Conservation (phyloP, 768 basidiomycete species). For the Leccinellum luteum region DNA sequence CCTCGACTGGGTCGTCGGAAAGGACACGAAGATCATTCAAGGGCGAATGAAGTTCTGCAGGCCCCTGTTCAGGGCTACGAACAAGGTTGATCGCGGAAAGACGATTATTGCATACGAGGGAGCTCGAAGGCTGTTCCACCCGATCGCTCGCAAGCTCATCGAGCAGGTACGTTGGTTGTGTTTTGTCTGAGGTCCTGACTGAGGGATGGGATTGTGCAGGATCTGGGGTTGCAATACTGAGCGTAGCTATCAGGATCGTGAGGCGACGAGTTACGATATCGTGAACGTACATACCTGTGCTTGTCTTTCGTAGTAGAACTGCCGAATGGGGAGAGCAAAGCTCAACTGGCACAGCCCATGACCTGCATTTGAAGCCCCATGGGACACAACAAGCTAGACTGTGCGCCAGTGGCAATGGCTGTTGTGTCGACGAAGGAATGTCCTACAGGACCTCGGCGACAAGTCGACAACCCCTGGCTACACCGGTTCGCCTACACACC, state of each 20-base stretch:
- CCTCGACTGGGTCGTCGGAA: slow-evolving; percentile 46
- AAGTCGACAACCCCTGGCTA: not conserved
- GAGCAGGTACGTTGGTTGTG: slow-evolving; percentile 38
- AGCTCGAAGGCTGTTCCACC: slow-evolving; percentile 43
- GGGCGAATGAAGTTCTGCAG: slow-evolving; percentile 59
- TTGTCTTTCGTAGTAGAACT: not conserved
- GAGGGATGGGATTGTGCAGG: slow-evolving; percentile 14
- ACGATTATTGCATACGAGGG: slow-evolving; percentile 36
- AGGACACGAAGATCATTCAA: slow-evolving; percentile 40
- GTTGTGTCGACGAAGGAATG: not conserved
- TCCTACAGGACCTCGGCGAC: too few relatives aligned
- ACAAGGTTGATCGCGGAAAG: slow-evolving; percentile 35
- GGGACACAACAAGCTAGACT: not conserved
- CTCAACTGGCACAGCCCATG: not conserved
- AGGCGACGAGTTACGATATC: not conserved
- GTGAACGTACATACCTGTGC: not conserved
- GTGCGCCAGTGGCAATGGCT: not conserved
- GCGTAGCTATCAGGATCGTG: not conserved
- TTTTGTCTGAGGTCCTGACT: not conserved
- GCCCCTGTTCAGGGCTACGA: slow-evolving; percentile 41
- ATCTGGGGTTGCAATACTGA: slow-evolving; percentile 17
- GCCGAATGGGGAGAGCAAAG: not conserved
- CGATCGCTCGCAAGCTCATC: slow-evolving; percentile 49
- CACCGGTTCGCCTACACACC: not conserved
- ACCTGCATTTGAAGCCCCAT: not conserved